These are phyloP conservation scores for Jaminaea rosea DNA, from an alignment of 1,284 basidiomycete species.

Conservation along the genomic window DNA sequence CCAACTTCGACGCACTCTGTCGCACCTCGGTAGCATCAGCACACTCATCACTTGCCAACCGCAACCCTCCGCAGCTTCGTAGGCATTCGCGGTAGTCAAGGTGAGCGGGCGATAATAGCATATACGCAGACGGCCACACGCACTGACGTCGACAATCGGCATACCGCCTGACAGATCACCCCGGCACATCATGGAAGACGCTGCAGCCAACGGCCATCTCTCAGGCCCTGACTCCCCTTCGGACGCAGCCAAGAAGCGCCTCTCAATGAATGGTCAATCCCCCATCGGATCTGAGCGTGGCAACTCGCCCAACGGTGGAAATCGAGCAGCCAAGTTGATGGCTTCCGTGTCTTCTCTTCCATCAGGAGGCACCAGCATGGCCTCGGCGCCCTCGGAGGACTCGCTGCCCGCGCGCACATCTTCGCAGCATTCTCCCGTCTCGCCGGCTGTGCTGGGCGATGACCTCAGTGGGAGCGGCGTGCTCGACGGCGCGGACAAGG, in stretches of 20 bases:
- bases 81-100: no score
- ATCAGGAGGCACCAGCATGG: background rate
- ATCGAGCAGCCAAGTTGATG: background rate
- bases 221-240: no score
- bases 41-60: no score
- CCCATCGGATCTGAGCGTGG: conserved; percentile 1
- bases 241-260: background rate
- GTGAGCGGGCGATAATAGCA: no score
- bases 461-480: background rate
- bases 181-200: no score
- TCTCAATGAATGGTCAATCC: background rate
- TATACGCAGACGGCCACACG: no score
- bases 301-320: background rate
- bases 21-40: no score
- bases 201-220: no score
- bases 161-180: no score
- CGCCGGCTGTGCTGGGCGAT: background rate
- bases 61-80: no score
- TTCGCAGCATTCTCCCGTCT: background rate
- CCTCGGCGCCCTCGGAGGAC: background rate
- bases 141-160: no score
- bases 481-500: background rate
- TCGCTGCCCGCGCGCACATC: background rate
- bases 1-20: no score
- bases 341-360: background rate